Evolutionary conservation across 352 stramenopile species (phyloP).

Genomic region (Phytophthora pluvialis): DNA sequence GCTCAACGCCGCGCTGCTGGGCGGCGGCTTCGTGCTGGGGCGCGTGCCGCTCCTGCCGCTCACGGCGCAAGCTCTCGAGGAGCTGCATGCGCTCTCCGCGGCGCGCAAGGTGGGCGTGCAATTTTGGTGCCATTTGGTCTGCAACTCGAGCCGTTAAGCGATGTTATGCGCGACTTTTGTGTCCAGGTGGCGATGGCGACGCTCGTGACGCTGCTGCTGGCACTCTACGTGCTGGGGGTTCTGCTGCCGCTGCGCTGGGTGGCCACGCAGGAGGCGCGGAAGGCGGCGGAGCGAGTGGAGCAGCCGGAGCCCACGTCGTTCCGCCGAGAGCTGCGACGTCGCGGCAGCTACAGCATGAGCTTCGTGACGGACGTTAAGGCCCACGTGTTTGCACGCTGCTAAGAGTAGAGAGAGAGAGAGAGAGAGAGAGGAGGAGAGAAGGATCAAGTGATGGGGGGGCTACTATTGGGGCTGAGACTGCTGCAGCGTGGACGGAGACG

Average conservation of each 20-base stretch:
- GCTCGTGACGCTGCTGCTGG: slow-evolving; percentile 52
- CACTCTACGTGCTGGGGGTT: slow-evolving; percentile 65
- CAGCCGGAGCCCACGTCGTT: slow-evolving; percentile 66
- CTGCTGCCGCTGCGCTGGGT: slow-evolving; percentile 57
- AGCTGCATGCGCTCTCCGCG: slow-evolving; percentile 49
- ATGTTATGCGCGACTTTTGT: neutral
- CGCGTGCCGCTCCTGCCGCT: slow-evolving; percentile 61
- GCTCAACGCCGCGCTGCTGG: slow-evolving; percentile 66
- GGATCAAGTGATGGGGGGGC: neutral
- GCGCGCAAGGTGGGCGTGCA: slow-evolving; percentile 51
- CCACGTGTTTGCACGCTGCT: slow-evolving; percentile 78
- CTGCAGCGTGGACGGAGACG: slow-evolving; percentile 17
- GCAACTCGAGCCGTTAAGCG: slow-evolving; percentile 1
- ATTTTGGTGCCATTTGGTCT: neutral
- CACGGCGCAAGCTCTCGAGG: slow-evolving; percentile 47
- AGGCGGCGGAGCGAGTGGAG: slow-evolving; percentile 28
- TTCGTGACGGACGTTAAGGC: slow-evolving; percentile 90
- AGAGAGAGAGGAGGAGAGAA: neutral
- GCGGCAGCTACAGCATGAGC: slow-evolving; percentile 89
- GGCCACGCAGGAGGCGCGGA: slow-evolving; percentile 33
- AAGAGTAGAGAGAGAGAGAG: slow-evolving; percentile 3
- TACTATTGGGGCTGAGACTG: neutral
- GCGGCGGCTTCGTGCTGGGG: slow-evolving; percentile 68
- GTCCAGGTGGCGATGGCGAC: slow-evolving; percentile 50
- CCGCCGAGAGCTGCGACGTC: slow-evolving; percentile 76